Evolutionary conservation across 1,139 yeast species (phyloP), one percentile per base, ranked within the genome.

Genomic region (Pichia sp.): DNA sequence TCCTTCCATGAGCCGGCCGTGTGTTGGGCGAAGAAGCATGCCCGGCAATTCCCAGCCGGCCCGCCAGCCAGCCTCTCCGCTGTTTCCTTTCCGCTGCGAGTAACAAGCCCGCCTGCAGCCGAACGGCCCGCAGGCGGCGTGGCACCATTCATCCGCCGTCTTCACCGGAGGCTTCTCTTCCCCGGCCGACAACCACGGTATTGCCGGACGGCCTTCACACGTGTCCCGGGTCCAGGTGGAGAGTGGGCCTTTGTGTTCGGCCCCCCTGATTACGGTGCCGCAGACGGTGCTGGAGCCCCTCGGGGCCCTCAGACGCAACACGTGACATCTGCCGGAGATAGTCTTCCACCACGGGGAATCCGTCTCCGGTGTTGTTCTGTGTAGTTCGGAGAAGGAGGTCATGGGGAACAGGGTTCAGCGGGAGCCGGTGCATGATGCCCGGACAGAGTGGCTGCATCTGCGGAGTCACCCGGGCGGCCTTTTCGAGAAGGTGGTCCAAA

Each of bases 401-500:
- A 7, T 42, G 45, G 10, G 45, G 45, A 15, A 42, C 13, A 15
- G 31, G 29, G 29, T 42, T 42, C 8, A 42, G 19, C 11, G 41
- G 16, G 31, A 15, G 38, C 2, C 19, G 43, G 30, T 42, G 41
- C 2, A 34, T 23, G 7, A 50, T 26, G 16, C 52, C 52, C 8
- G 47, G 52, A 16, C 29, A 16, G 29, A 42, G 29, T 8, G 45
- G 31, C 29, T 26, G 31, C 45, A 10, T 42, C n/a, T 42, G 29
- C 8, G 11, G 41, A n/a, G 16, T 6, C 34, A 34, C 30, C 29
- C 11, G 15, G 13, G 29, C 31, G 29, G 31, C 6, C 29, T 42
- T 42, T 13, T 42, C 44, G 4, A 23, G 6, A 4, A 51, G 30
- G 30, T 51, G 54, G 42, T 51, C 54, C 6, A 47, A 19, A 6